Base-by-base conservation (phyloP, 352 stramenopile species). In the Phytophthora megakarya region DNA sequence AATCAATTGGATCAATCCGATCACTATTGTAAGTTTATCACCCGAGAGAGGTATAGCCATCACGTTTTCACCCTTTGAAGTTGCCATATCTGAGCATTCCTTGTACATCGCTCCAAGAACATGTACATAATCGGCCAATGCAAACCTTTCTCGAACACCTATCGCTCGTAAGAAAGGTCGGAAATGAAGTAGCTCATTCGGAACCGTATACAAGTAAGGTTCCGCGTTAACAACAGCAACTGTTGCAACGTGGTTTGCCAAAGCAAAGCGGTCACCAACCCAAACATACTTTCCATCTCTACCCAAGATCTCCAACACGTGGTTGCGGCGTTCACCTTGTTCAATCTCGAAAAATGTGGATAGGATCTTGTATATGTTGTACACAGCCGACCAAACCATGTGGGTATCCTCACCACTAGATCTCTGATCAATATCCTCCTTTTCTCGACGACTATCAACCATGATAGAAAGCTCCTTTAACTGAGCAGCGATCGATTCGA, bases 1-100 rank as follows among this genome's bases (percentile, higher is more conserved):
- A 49, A 92, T 75, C 15, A 86, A 59, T 57, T 92, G 84, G 18
- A 89, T 69, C 38, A 92, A 72, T 11, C 80, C 80, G 53, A 92
- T 88, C 2, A 73, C 76, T 33, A 72, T 76, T 15, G 70, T 60
- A 33, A 91, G 37, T 44, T 86, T 79, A 23, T 88, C 77, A 48
- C 47, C 64, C 16, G 65, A 70, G 12, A 88, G 67, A 30, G 75
- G 58, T 23, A 67, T 21, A 40, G 40, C 15, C 1, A 44, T 44
- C 21, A 25, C 51, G 25, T 42, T 21, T 5, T 43, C 37, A 43
- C 66, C 59, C 15, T 54, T 61, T 56, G 47, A 44, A 42, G 35
- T 50, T 16, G 61, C 37, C 21, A 45, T 38, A 33, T 21, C 30
- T 38, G 72, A 50, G 22, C 56, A 75, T 50, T 88, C 79, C 7